Conservation (phyloP, 306 rosid genomes). For the Betula pendula region DNA sequence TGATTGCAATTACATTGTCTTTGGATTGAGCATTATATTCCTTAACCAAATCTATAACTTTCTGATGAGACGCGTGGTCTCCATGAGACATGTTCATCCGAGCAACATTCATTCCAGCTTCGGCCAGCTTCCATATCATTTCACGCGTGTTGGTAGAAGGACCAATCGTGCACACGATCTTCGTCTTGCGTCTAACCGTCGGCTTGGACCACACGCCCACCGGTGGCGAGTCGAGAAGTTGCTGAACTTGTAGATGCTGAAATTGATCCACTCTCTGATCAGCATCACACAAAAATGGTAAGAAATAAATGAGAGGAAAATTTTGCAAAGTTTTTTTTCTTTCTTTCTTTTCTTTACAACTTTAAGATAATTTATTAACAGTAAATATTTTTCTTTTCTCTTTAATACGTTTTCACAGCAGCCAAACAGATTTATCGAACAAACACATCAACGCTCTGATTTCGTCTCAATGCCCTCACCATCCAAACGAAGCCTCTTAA, state of each 20-base stretch:
- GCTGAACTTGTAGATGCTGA: slow-evolving; percentile 52
- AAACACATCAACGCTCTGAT: too few species aligned
- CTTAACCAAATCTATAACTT: slow-evolving; percentile 90
- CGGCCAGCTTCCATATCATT: slow-evolving; percentile 98
- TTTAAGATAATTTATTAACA: background rate
- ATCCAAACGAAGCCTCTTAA: background rate
- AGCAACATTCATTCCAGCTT: slow-evolving; percentile 97
- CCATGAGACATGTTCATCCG: slow-evolving; percentile 97
- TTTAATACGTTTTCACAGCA: background rate
- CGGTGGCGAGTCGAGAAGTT: slow-evolving; percentile 45
- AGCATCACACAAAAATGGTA: slow-evolving; percentile 2
- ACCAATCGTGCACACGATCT: slow-evolving; percentile 96
- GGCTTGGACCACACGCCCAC: slow-evolving; percentile 90
- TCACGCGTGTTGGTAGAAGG: slow-evolving; percentile 90
- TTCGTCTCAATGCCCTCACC: background rate
- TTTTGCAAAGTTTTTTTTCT: background rate
- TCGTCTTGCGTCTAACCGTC: slow-evolving; percentile 79
- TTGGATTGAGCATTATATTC: slow-evolving; percentile 77
- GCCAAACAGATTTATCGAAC: background rate
- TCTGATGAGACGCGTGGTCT: slow-evolving; percentile 95
- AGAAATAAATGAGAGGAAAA: background rate
- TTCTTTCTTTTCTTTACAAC: background rate
- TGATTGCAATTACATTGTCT: slow-evolving; percentile 83
- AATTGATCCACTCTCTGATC: slow-evolving; percentile 60
- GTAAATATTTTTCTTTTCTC: background rate